Base-by-base conservation (phyloP, 2,329 filamentous ascomycete genomes). In the Diaporthe nobilis region DNA sequence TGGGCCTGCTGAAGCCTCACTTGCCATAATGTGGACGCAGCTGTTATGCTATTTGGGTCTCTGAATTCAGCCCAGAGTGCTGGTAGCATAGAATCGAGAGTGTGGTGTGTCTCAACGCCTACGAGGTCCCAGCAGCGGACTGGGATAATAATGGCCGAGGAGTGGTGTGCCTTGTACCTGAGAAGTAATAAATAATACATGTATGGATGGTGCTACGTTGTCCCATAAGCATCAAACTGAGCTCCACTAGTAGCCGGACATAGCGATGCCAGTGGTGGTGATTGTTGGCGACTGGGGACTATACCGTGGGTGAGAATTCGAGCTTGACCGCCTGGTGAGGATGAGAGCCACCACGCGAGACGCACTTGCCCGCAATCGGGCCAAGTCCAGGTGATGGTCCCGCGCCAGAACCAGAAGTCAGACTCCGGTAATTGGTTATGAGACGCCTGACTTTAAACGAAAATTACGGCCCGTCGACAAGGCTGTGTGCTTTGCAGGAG, bases 1-100 rank as follows among this genome's bases (percentile, higher is more conserved):
- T 68, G 60, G 37, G 60, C 8, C 37, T 68, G 47, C 49, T 37
- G 2, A 17, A 17, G 57, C 25, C 20, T 58, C 47, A 34, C n/a
- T 37, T 58, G 34, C 39, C 49, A 57, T 49, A n/a, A 51, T 42
- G 51, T 67, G 2, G 72, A 67, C n/a, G 47, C 47, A 10, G 57
- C 39, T 39, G 58, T 74, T 17, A 68, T 73, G 71, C 9, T 42
- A 8, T 73, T n/a, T 31, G 57, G 57, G 7, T 9, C 28, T 10
- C 0, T 34, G 9, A 34, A 57, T 5, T 4, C 31, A 37, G 31
- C 31, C n/a, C 6, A 37, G 20, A 20, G 22, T 20, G 4, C 55
- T 22, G 20, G 12, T 22, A n/a, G 31, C 31, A 31, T 9, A n/a
- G 31, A 22, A 12, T 9, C 3, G 31, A 34, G 55, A 58, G 31